phyloP scores from a whole-genome alignment of 2,329 filamentous ascomycete species.

The Xylaria sp. region DNA sequence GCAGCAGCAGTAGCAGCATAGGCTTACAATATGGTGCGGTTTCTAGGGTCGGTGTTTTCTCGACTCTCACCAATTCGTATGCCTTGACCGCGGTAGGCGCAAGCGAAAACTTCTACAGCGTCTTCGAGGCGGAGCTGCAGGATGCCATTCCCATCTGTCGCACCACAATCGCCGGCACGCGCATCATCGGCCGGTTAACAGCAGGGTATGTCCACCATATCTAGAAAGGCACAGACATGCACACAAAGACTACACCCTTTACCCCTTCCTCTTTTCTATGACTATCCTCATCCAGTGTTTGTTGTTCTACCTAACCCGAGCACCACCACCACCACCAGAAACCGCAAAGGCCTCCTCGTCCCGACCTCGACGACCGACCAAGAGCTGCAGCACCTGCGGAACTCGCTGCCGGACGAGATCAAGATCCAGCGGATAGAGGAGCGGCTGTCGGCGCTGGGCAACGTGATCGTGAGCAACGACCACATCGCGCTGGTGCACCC shows the following conservation, averaged over 20 bases:
- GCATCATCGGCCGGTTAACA: constrained; percentile 94
- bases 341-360: constrained; percentile 94
- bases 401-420: constrained; percentile 87
- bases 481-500: constrained; percentile 96
- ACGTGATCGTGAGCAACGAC: constrained; percentile 96
- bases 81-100: constrained; percentile 91
- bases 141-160: constrained; percentile 97
- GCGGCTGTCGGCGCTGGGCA: constrained; percentile 90
- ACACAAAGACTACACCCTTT: too few relatives aligned
- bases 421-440: constrained; percentile 98
- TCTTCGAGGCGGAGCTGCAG: constrained; percentile 97
- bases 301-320: constrained; percentile 7
- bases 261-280: too few relatives aligned
- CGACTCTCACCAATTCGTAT: constrained; percentile 96
- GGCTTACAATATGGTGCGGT: background rate
- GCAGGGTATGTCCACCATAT: constrained; percentile 69
- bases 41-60: constrained; percentile 88
- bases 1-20: background rate
- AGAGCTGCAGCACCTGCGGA: constrained; percentile 95
- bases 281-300: background rate
- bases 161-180: constrained; percentile 92
- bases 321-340: constrained; percentile 52
- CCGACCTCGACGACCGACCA: constrained; percentile 96
- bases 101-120: constrained; percentile 98
- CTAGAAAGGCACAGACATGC: too few relatives aligned